Percentiles rank a stretch among this genome's conserved stretches.
phyloP scores from a whole-genome alignment of 257 asterid species.

The Penstemon eatonii region DNA sequence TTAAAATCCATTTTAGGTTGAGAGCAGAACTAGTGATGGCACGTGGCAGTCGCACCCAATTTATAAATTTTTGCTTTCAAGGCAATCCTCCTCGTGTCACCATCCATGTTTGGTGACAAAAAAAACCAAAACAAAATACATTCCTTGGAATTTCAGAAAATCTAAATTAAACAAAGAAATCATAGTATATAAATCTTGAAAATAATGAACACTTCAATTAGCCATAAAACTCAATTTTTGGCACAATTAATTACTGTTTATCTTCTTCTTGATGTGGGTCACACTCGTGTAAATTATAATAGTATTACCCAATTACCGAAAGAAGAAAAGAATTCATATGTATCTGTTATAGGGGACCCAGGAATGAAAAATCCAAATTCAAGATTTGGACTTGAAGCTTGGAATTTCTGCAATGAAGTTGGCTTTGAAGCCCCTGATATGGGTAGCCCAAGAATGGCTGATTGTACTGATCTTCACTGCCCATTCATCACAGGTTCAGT shows the following conservation, averaged over 20 bases:
- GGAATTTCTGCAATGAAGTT: constrained; percentile 95
- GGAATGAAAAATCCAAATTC: constrained; percentile 83
- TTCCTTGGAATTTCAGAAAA: constrained; percentile 26
- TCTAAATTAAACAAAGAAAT: background rate
- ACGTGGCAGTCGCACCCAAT: background rate
- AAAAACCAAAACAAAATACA: constrained; percentile 4
- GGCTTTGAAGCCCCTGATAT: constrained; percentile 69
- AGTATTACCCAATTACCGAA: constrained; percentile 14
- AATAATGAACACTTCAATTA: no score
- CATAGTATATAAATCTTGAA: background rate
- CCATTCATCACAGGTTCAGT: constrained; percentile 41
- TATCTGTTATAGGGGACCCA: constrained; percentile 74
- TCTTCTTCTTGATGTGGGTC: constrained; percentile 25
- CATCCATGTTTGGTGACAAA: constrained; percentile 13
- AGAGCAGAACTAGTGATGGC: background rate
- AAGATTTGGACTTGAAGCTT: constrained; percentile 81
- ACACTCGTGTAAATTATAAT: constrained; percentile 25
- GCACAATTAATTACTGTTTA: constrained; percentile 3
- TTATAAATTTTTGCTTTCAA: background rate
- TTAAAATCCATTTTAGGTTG: no score
- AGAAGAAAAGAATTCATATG: constrained; percentile 35
- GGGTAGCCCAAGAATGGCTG: constrained; percentile 93
- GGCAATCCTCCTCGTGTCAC: constrained; percentile 2
- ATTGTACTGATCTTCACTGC: constrained; percentile 72
- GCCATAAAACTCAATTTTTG: no score